Evolutionary conservation across 2,329 filamentous ascomycete genomes (phyloP), one percentile per base, ranked within the genome.

Genomic region (Thyridium curvatum): DNA sequence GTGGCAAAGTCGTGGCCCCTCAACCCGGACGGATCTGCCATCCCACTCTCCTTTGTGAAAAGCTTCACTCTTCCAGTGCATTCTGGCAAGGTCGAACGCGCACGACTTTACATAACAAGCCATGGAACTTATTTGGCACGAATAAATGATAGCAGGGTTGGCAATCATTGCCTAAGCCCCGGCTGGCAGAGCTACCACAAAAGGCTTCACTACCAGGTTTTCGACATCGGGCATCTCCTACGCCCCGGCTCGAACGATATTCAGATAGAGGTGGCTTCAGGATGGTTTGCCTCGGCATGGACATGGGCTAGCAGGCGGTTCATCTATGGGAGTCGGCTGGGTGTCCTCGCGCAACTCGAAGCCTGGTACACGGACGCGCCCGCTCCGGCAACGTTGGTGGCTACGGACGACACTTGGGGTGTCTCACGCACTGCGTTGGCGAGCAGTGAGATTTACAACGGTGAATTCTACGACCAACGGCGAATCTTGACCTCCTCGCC

Each of bases 391-490:
- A 26, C 21, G 21, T 6, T 26, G 21, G 6, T 26, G 21, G 10
- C 6, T 10, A 26, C 21, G 6, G 21, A 26, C 21, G 10, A 26
- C 12, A 13, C 37, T 14, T 49, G 45, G 47, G 13, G 14, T 54
- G 52, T 3, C 10, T 6, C 21, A 6, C 21, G 21, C 10, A 26
- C 6, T 10, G 64, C 1, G 5, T 53, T 66, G 1, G 38, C 59
- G 1, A 46, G 45, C 1, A 59, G 59, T 1, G 68, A 72, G 17
- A 60, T 77, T 3, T 77, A 76, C 41, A 61, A 77, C 43, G 74
- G 74, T 13, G 73, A 79, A 39, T 46, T 58, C 0, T 77, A 71
- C 41, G 69, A 77, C 46, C 55, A 59, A 0, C 52, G 54, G 3
- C 47, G 6, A 6, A 10, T 26, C 21, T 26, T 10, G 21, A 10